Percentiles rank a stretch among this genome's conserved stretches.
Conservation (phyloP, 345 rosid species). For the Boechera divaricarpa region DNA sequence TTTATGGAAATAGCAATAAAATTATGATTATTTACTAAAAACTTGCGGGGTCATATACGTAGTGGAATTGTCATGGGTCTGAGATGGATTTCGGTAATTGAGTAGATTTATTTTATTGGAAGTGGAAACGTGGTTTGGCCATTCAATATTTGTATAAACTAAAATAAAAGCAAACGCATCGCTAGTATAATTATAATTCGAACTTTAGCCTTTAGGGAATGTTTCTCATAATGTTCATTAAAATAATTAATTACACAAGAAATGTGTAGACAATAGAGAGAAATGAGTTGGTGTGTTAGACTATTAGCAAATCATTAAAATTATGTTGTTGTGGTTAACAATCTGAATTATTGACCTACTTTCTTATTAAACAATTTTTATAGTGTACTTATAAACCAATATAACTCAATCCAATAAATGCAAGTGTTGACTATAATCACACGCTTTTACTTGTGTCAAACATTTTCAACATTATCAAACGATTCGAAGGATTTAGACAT, state of each 20-base stretch:
- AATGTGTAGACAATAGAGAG: not conserved
- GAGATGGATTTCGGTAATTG: too few relatives aligned
- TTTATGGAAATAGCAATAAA: not conserved
- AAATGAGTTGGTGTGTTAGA: conserved; percentile 2
- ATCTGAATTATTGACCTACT: conserved; percentile 30
- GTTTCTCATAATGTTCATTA: not conserved
- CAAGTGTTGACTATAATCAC: conserved; percentile 29
- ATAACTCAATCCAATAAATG: conserved; percentile 16
- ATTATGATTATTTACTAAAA: not conserved
- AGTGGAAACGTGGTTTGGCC: not conserved
- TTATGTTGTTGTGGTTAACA: conserved; percentile 32
- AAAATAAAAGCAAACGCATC: not conserved
- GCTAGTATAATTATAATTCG: not conserved
- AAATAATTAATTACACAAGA: not conserved
- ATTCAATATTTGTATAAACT: not conserved
- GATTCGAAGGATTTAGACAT: not conserved
- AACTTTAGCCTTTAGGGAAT: not conserved
- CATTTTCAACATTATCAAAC: not conserved
- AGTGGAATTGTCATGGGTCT: too few relatives aligned
- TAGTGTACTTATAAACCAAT: not conserved
- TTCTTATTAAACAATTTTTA: not conserved
- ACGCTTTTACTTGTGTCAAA: conserved; percentile 31
- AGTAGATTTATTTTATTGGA: too few relatives aligned
- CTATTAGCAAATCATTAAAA: conserved; percentile 17
- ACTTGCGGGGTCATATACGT: not conserved